phyloP scores from a whole-genome alignment of 192 early-diverging fungal genomes.

The Backusella tuberculispora region DNA sequence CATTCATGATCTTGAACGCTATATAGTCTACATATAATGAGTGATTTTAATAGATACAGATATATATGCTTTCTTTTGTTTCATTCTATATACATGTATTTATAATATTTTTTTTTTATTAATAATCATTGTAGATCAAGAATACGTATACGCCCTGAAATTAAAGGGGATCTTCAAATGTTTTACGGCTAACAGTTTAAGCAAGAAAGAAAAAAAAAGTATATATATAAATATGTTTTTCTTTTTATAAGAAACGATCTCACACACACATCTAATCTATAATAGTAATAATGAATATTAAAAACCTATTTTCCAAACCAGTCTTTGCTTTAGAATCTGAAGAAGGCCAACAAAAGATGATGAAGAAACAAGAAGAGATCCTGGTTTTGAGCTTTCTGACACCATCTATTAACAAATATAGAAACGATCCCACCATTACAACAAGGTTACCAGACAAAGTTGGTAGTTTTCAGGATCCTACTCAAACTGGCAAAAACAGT shows the following conservation, averaged over 20 bases:
- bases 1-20: too few species aligned
- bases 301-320: background rate
- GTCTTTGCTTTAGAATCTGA: background rate
- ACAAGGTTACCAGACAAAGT: conserved; percentile 28
- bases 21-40: too few species aligned
- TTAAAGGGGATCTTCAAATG: background rate
- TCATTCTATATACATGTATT: too few species aligned
- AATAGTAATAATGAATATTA: background rate
- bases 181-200: background rate
- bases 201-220: background rate
- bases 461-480: conserved; percentile 32
- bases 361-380: background rate
- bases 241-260: too few species aligned
- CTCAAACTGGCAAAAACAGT: conserved; percentile 5
- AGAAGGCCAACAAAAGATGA: background rate
- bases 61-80: too few species aligned
- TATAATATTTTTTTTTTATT: background rate
- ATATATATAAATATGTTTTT: background rate
- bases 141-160: background rate
- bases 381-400: background rate
- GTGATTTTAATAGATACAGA: too few species aligned
- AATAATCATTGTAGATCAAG: background rate
- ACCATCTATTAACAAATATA: conserved; percentile 1
- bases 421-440: conserved; percentile 35
- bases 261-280: background rate